phyloP scores from a whole-genome alignment of 2,329 filamentous ascomycete genomes.

The Cadophora malorum region DNA sequence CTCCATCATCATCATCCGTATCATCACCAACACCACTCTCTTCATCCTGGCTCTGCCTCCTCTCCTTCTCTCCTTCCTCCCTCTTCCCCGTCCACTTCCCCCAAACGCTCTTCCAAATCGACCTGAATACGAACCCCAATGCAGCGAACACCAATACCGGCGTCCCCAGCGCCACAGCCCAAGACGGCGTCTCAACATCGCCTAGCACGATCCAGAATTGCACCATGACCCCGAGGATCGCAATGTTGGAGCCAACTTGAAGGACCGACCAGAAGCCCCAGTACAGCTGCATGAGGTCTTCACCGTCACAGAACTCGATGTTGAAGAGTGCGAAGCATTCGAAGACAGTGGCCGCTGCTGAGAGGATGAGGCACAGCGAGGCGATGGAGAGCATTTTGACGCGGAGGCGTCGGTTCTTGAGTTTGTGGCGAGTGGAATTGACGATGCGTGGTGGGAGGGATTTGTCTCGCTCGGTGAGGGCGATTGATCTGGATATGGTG shows the following conservation, averaged over 20 bases:
- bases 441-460: conserved; percentile 15
- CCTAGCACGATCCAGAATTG: conserved; percentile 57
- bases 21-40: conserved; percentile 24
- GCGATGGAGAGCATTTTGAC: conserved; percentile 50
- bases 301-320: conserved; percentile 62
- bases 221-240: conserved; percentile 62
- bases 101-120: conserved; percentile 28
- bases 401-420: conserved; percentile 41
- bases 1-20: conserved; percentile 5
- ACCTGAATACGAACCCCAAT: conserved; percentile 48
- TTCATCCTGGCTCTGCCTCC: conserved; percentile 3
- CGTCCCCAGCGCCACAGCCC: conserved; percentile 65
- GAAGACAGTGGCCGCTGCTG: conserved; percentile 56
- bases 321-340: conserved; percentile 54
- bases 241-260: conserved; percentile 63
- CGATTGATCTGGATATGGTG: conserved; percentile 31
- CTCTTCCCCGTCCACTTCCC: conserved; percentile 12
- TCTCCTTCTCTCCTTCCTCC: conserved; percentile 8
- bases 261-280: conserved; percentile 68
- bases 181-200: conserved; percentile 60
- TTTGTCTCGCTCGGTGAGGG: conserved; percentile 32
- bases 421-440: conserved; percentile 40
- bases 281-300: conserved; percentile 64
- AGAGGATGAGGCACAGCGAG: conserved; percentile 52
- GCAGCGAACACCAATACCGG: conserved; percentile 62